Conservation (phyloP, 2,329 filamentous ascomycete species). For the Alternaria gansuensis region DNA sequence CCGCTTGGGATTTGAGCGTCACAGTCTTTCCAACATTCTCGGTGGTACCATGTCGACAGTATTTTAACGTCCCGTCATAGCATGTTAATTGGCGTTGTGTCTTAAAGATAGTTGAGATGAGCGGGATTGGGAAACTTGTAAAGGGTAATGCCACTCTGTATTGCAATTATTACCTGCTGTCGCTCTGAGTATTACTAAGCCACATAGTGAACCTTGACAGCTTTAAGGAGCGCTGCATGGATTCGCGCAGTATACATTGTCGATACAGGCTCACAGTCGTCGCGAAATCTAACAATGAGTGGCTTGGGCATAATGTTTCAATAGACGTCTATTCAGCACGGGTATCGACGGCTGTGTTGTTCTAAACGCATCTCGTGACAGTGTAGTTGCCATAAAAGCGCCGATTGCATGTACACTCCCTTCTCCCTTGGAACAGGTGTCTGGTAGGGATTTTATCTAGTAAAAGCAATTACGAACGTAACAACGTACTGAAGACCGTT, state of each 20-base stretch:
- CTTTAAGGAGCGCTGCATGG: background rate
- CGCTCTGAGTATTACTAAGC: background rate
- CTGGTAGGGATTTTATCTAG: too few relatives aligned
- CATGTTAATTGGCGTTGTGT: conserved; percentile 8
- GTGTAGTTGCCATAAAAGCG: conserved; percentile 13
- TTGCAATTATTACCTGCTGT: background rate
- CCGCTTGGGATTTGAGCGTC: conserved; percentile 25
- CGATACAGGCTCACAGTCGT: background rate
- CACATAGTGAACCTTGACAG: background rate
- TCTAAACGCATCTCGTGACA: conserved; percentile 18
- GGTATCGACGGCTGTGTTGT: conserved; percentile 42
- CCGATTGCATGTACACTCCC: conserved; percentile 26
- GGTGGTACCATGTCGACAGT: conserved; percentile 12
- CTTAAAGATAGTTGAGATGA: conserved; percentile 1
- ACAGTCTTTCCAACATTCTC: conserved; percentile 21
- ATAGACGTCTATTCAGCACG: conserved; percentile 28
- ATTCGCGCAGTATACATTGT: background rate
- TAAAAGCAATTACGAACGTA: too few relatives aligned
- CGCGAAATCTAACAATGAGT: background rate
- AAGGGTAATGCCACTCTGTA: background rate
- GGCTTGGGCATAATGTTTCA: background rate
- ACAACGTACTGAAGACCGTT: too few relatives aligned
- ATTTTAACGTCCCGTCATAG: conserved; percentile 19
- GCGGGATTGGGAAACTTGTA: background rate
- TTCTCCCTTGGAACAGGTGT: too few relatives aligned